Evolutionary conservation across 169 alveolate genomes (phyloP), one percentile per base, ranked within the genome.

Genomic region (Plasmodium gallinaceum): DNA sequence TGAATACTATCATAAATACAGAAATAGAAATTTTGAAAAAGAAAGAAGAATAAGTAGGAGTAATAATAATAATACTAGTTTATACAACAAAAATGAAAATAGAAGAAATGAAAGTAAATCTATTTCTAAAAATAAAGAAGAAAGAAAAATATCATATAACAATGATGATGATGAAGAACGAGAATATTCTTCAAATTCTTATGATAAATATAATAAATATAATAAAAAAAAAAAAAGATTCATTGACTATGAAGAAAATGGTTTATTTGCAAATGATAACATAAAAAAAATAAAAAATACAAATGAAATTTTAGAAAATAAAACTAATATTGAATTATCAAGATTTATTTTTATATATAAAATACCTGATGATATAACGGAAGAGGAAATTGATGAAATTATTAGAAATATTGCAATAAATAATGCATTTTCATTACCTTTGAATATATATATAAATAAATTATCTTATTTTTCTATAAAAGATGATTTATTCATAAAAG

Each of bases 371-470:
- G 69, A 43, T 46, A 87, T 92, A 24, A 71, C 93, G 14, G 95
- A 86, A 39, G 95, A 94, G 8, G 94, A 94, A 14, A 92, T 94
- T 12, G 96, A 94, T 73, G 74, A 68, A 0, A 85, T 68, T 12
- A 83, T 94, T n/a, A 88, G 95, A 64, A 94, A 92, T 32, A 58
- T 93, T 20, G 92, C 95, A 26, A 94, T 94, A 7, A 68, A 83
- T 64, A 74, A 92, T 62, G 96, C 95, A 5, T 88, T 88, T 37
- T 94, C 96, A 0, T 88, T 94, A 0, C 96, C 96, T 0, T 68
- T 48, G 5, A 70, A 66, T 61, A 83, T 83, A 42, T 83, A 54
- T 61, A 83, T 83, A 83, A 83, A 83, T 83, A 83, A 46, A 46
- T 45, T 83, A 20, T 83, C 91, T 0, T 83, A 51, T 32, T 83